Base-by-base conservation (phyloP, 345 rosid species). In the Eucalyptus microcorys region DNA sequence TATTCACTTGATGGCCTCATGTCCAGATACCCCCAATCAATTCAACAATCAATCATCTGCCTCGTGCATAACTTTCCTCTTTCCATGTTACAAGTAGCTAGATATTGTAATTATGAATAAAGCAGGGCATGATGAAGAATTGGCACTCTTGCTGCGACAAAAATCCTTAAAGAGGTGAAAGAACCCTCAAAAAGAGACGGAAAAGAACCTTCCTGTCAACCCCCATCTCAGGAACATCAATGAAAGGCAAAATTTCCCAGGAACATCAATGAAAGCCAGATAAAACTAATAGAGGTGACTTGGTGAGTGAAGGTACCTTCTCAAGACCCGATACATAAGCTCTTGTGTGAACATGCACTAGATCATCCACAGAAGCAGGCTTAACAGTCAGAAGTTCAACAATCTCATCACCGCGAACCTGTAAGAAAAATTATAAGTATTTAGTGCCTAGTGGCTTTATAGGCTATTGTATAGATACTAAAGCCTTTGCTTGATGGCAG, bases 291-390 rank as follows among this genome's bases (percentile, higher is more conserved):
- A 76, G 84, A 40, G 84, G 27, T 52, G 87, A 34, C 66, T 32
- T 49, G 87, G 52, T 40, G 27, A 49, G 40, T 76, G 43, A 40
- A 71, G 88, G 40, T 91, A 97, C 99, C 98, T 95, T 95, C 91
- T 96, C 98, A 34, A 97, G 97, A 48, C 99, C 97, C 21, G 91
- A 85, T 83, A 97, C 94, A 91, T 97, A 96, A 90, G 98, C 95
- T 92, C 92, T 94, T 49, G 94, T 92, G 86, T 96, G 99, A 90
- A 96, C 96, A 90, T 91, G 94, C 91, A 94, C 94, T 90, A 97
- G 92, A 85, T 97, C 98, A 84, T 95, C 97, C 85, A 94, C 86
- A 49, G 96, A 95, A 88, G 99, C 98, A 89, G 95, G 96, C 92
- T 92, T 95, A 89, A 96, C 95, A 88, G 92, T 91, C 81, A 87